These are phyloP conservation scores for Sporothrix pseudoabietina DNA, from an alignment of 2,329 filamentous ascomycete genomes.

Conservation along the genomic window DNA sequence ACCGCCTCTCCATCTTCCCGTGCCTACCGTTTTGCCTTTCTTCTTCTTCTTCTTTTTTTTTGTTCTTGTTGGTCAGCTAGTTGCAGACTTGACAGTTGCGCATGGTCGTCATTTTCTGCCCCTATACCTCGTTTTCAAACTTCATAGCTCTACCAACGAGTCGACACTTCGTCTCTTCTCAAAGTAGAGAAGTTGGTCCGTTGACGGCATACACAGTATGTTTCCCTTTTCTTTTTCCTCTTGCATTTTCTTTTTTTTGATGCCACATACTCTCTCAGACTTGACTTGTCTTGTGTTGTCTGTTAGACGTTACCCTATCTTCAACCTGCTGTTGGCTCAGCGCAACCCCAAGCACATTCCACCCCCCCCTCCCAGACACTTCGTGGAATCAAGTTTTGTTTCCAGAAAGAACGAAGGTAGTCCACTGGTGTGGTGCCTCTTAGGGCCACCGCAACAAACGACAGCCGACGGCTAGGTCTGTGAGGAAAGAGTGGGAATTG, in stretches of 20 bases:
- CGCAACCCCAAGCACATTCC: slow-evolving; percentile 15
- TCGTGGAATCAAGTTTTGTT: slow-evolving; percentile 30
- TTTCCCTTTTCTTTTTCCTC: not conserved
- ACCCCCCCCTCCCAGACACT: slow-evolving; percentile 22
- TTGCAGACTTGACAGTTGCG: slow-evolving; percentile 10
- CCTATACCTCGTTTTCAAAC: not conserved
- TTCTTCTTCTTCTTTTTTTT: not conserved
- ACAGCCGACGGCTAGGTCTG: slow-evolving; percentile 33
- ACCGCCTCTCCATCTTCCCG: not conserved
- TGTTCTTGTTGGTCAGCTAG: slow-evolving; percentile 24
- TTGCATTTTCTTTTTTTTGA: not conserved
- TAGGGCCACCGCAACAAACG: slow-evolving; percentile 13
- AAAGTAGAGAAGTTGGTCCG: not conserved
- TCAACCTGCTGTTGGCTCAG: not conserved
- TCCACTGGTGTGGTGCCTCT: slow-evolving; percentile 1
- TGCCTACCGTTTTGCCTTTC: not conserved
- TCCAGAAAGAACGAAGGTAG: slow-evolving; percentile 28
- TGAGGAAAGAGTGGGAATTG: slow-evolving; percentile 46
- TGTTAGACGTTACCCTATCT: not conserved
- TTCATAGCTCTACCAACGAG: not conserved
- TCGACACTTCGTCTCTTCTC: not conserved
- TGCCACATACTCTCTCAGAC: not conserved
- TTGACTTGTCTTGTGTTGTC: slow-evolving; percentile 1
- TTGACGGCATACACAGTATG: not conserved
- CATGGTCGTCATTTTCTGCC: not conserved